Evolutionary conservation across 305 asterid species (phyloP), one percentile per base, ranked within the genome.

Genomic region (Fraxinus sp.): DNA sequence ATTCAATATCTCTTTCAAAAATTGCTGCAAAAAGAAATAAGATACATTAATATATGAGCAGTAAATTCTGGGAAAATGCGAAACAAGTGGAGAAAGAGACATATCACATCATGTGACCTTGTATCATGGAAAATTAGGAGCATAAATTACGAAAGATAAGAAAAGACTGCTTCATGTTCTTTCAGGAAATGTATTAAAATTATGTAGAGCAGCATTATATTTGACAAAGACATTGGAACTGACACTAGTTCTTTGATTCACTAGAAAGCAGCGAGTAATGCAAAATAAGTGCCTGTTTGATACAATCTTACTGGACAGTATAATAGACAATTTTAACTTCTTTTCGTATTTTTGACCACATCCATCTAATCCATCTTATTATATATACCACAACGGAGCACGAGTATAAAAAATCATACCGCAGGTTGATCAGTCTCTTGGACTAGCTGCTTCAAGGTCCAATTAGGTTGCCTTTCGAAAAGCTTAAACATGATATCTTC

Each of bases 401-500:
- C 3, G 1, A 68, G 26, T 26, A 66, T 66, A 75, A 83, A 85
- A 77, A 35, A 75, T 68, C 88, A 82, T 91, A 95, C 97, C 28
- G 92, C 97, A 9, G 97, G 97, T 88, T 92, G 98, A 88, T 95
- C 94, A 1, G 97, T 91, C 84, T 90, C 95, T 85, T 91, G 93
- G 87, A 95, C 95, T 30, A 95, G 91, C 90, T 90, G 97, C 91
- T 92, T 92, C 87, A 93, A 87, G 68, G 97, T 85, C 96, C 97
- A 93, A 77, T 93, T 93, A 81, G 97, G 93, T 77, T 92, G 96
- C 82, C 89, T 90, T 84, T 93, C 97, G 59, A 93, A 95, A 82
- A 93, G 96, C 88, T 93, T 95, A 88, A 91, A 93, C 97, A 95
- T 92, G 82, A 95, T 92, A 89, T 91, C 98, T 88, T 93, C 98